Conservation (phyloP, 306 rosid species). For the Astragalus glycyphyllos region DNA sequence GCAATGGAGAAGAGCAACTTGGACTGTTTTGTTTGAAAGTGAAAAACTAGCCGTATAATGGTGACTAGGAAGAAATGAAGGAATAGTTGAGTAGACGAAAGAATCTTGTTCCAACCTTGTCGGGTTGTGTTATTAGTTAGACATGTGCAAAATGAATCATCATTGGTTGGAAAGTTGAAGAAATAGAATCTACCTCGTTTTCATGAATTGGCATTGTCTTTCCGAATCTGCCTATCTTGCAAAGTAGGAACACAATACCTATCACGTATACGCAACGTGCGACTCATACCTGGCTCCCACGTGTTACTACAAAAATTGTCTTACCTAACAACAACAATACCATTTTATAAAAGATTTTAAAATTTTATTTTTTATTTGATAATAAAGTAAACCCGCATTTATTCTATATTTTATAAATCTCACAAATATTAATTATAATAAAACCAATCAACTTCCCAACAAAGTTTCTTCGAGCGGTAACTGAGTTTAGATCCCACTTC, state of each 20-base stretch:
- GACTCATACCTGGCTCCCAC: background rate
- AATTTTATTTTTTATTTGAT: no score
- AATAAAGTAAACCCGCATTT: no score
- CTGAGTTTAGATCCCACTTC: no score
- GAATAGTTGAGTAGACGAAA: slow-evolving; percentile 37
- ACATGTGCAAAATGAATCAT: slow-evolving; percentile 48
- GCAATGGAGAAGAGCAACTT: slow-evolving; percentile 33
- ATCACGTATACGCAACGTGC: background rate
- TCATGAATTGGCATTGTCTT: slow-evolving; percentile 24
- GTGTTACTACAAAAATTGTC: background rate
- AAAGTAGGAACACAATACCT: background rate
- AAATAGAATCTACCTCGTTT: slow-evolving; percentile 32
- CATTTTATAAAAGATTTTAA: no score
- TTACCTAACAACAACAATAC: no score
- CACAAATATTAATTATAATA: no score
- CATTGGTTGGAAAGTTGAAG: background rate
- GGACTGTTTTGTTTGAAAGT: slow-evolving; percentile 55
- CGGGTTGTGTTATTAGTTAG: slow-evolving; percentile 33
- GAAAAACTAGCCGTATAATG: slow-evolving; percentile 35
- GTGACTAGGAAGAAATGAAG: background rate
- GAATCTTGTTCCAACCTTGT: slow-evolving; percentile 39
- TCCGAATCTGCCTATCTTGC: slow-evolving; percentile 18
- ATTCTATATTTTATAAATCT: no score
- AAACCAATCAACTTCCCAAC: no score
- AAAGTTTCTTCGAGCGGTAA: no score